Evolutionary conservation across 768 basidiomycete genomes (phyloP).

Genomic region (Russula sp.): DNA sequence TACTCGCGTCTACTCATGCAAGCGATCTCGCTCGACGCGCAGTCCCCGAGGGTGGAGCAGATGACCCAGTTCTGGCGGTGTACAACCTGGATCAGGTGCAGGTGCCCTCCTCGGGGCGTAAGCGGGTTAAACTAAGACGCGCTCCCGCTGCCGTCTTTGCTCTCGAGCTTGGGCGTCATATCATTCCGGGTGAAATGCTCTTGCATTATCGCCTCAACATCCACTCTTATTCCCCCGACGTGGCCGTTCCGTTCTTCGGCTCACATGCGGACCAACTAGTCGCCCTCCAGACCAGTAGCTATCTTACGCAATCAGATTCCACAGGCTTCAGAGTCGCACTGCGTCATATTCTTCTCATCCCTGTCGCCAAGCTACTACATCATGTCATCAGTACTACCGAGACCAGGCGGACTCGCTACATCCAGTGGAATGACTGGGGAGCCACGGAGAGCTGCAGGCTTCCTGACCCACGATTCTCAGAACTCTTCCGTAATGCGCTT

Average conservation of each 20-base stretch:
- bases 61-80: neutral
- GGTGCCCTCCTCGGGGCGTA: neutral
- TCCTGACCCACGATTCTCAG: neutral
- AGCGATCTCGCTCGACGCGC: neutral
- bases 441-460: neutral
- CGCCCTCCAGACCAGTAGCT: neutral
- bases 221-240: neutral
- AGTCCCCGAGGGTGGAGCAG: neutral
- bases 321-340: neutral
- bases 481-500: neutral
- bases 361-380: neutral
- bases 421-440: conserved; percentile 11
- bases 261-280: neutral
- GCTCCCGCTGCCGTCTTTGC: neutral
- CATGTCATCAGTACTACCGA: neutral
- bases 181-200: neutral
- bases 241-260: conserved; percentile 5
- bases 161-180: conserved; percentile 2
- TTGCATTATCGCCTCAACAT: neutral
- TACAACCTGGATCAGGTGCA: neutral
- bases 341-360: conserved; percentile 1
- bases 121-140: neutral
- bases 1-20: neutral
- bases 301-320: neutral
- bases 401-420: neutral